Conservation (phyloP, 139 green algal species). For the Eudorina sp. region DNA sequence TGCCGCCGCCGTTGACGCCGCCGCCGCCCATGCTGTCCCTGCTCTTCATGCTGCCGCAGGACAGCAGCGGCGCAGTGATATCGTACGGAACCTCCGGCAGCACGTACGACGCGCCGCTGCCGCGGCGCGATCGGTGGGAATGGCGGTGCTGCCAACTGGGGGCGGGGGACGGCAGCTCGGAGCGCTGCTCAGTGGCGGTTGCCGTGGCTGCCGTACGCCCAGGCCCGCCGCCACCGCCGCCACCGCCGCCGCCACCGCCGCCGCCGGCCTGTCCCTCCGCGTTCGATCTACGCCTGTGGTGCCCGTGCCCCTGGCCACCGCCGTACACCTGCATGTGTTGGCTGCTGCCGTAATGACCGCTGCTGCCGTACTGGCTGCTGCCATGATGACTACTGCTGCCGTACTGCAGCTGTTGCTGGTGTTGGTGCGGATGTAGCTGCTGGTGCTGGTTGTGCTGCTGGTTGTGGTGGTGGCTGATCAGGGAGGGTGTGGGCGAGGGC, state of each 20-base stretch:
- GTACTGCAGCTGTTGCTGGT: neutral
- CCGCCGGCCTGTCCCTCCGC: too few relatives aligned
- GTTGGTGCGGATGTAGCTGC: neutral
- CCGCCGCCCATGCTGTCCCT: neutral
- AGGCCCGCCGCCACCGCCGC: neutral
- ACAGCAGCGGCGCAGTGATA: neutral
- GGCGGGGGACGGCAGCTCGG: neutral
- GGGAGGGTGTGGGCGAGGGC: neutral
- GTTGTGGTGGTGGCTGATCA: neutral
- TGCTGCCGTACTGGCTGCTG: too few relatives aligned
- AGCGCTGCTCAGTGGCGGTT: neutral
- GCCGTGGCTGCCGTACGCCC: neutral
- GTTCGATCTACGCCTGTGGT: too few relatives aligned
- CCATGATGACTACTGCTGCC: neutral
- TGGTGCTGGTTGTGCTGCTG: neutral
- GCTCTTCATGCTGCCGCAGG: neutral
- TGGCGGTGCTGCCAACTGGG: neutral
- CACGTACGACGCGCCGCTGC: conserved; percentile 3
- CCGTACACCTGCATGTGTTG: too few relatives aligned
- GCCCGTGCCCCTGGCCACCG: too few relatives aligned
- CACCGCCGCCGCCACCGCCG: neutral
- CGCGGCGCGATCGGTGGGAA: neutral
- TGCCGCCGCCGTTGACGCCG: neutral
- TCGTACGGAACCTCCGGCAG: neutral
- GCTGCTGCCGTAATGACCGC: neutral